These are phyloP conservation scores for Hypoxylon sp. DNA, from an alignment of 2,329 filamentous ascomycete genomes.

Conservation along the genomic window DNA sequence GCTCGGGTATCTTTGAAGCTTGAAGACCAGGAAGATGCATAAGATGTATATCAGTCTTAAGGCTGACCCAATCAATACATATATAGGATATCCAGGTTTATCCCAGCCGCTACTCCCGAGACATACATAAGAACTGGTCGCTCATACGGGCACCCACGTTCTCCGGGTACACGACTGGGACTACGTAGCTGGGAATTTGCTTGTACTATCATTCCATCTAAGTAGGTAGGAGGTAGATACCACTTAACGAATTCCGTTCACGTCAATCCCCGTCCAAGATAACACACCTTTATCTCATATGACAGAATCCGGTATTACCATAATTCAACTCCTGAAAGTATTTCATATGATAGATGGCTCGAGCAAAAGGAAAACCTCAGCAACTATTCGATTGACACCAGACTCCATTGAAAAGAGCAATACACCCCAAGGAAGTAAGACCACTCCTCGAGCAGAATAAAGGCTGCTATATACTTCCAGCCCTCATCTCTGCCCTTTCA, in stretches of 20 bases:
- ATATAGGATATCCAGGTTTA: not conserved
- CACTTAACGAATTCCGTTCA: too few relatives aligned
- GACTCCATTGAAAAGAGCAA: conserved; percentile 26
- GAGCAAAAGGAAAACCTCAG: not conserved
- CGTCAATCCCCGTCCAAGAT: too few relatives aligned
- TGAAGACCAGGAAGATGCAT: not conserved
- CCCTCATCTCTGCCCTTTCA: not conserved
- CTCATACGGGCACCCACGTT: not conserved
- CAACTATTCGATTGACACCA: conserved; percentile 1
- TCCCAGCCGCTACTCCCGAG: not conserved
- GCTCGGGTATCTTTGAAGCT: not conserved
- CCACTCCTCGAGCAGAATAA: not conserved
- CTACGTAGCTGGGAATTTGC: not conserved
- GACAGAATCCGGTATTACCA: too few relatives aligned
- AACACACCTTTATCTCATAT: too few relatives aligned
- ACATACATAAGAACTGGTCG: not conserved
- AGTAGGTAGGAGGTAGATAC: too few relatives aligned
- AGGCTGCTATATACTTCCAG: not conserved
- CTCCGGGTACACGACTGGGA: not conserved
- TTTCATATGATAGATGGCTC: not conserved
- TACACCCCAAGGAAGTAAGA: not conserved
- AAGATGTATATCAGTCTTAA: not conserved
- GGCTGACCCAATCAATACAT: not conserved
- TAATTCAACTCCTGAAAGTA: not conserved
- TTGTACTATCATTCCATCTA: too few relatives aligned